Conservation (phyloP, 2,329 filamentous ascomycete genomes). For the Hortaea werneckii region DNA sequence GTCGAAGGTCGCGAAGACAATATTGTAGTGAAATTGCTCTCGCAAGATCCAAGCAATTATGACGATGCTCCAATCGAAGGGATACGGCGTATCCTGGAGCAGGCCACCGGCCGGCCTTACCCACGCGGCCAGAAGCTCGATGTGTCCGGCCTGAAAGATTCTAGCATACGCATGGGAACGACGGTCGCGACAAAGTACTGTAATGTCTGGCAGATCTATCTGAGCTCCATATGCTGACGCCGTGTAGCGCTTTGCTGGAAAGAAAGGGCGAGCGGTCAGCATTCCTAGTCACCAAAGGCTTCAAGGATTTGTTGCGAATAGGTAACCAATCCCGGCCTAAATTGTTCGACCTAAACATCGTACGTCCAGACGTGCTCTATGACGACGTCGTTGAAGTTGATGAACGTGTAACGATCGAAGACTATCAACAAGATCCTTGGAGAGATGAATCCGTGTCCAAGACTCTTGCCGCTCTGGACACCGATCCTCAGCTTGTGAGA, state of each 20-base stretch:
- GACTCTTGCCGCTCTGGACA: not conserved
- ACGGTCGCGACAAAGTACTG: constrained; percentile 63
- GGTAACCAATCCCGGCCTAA: constrained; percentile 79
- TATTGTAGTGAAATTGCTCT: constrained; percentile 23
- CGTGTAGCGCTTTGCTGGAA: constrained; percentile 65
- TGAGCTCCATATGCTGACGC: no score
- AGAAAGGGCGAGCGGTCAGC: constrained; percentile 79
- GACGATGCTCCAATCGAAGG: constrained; percentile 25
- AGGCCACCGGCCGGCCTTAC: constrained; percentile 11
- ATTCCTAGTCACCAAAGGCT: constrained; percentile 73
- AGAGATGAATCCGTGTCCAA: constrained; percentile 22
- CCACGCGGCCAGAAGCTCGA: constrained; percentile 17
- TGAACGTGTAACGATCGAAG: constrained; percentile 77
- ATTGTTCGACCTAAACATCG: constrained; percentile 80
- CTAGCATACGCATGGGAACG: constrained; percentile 36
- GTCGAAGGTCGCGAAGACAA: constrained; percentile 14
- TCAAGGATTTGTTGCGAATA: constrained; percentile 73
- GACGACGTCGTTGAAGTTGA: constrained; percentile 71
- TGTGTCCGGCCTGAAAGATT: constrained; percentile 11
- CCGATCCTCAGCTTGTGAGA: constrained; percentile 49
- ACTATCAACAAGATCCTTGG: constrained; percentile 54
- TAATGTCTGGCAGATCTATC: not conserved
- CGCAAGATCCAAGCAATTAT: constrained; percentile 22
- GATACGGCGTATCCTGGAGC: constrained; percentile 23
- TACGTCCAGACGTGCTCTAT: constrained; percentile 75